These are phyloP conservation scores for Chrysosporium keratinophilum DNA, from an alignment of 2,329 filamentous ascomycete species.

Conservation along the genomic window DNA sequence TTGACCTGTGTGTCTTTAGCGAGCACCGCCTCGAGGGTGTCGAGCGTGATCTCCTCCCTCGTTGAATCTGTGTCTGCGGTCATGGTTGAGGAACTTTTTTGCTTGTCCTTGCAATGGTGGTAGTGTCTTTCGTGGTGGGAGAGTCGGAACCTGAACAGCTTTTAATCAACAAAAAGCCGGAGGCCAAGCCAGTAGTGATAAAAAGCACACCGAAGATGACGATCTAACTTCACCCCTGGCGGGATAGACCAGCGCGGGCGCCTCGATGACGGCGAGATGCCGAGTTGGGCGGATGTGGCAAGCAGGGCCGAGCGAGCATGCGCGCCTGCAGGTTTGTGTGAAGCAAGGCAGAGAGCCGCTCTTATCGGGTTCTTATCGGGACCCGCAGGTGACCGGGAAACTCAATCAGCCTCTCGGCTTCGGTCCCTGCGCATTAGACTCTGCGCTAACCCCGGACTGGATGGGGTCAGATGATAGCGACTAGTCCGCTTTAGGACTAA, in stretches of 20 bases:
- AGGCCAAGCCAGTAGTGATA: neutral
- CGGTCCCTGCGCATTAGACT: neutral
- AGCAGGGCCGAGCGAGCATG: too few relatives aligned
- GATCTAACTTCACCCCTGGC: neutral
- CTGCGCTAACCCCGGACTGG: constrained; percentile 1
- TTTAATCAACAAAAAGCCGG: neutral
- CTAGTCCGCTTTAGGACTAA: neutral
- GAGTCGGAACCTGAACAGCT: neutral
- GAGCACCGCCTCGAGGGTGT: constrained; percentile 57
- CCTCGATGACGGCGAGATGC: neutral
- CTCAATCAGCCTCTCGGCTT: neutral
- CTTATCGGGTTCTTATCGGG: constrained; percentile 1
- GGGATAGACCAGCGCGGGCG: neutral
- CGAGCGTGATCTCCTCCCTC: constrained; percentile 39
- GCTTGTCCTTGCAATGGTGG: neutral
- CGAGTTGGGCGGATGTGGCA: neutral
- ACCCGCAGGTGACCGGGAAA: neutral
- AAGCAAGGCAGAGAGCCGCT: neutral
- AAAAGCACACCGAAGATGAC: neutral
- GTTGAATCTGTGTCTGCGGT: neutral
- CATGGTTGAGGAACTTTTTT: neutral
- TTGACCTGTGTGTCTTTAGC: constrained; percentile 69
- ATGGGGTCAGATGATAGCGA: neutral
- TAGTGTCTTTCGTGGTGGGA: neutral
- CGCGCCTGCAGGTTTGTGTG: neutral